Base-by-base conservation (phyloP, 495 filamentous ascomycete genomes). In the Parmelia sp. region DNA sequence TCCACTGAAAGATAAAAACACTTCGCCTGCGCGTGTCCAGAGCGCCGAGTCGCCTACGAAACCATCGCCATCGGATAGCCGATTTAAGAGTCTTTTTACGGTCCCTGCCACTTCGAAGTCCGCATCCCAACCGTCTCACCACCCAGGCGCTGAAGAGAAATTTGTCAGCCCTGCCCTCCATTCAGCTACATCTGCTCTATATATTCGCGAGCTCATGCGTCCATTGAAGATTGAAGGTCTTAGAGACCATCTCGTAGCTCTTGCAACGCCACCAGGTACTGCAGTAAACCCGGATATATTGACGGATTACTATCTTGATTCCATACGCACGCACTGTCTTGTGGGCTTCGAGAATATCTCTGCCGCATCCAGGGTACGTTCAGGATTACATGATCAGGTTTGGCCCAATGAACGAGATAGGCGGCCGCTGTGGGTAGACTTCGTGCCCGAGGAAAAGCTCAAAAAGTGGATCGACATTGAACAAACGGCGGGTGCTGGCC, bases 161-260 rank as follows among this genome's bases (percentile, higher is more conserved):
- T 66, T 78, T 29, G 80, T 88, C 36, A 77, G 79, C 55, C 88
- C 92, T 15, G 84, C 92, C 6, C 74, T 89, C 33, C 94, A 97
- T 76, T 84, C 88, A 15, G 91, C 91, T 3, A 98, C 94, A 9
- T 72, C 87, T 39, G 86, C 90, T 47, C 79, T 98, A 57, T 98
- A 97, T 77, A 95, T 98, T 70, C 87, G 88, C 69, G 85, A 96
- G 68, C 83, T 98, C 55, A 92, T 95, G 86, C 84, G 94, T 49
- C 94, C 94, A 21, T 79, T 98, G 12, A 88, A 88, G 65, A 82
- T 83, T 3, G 70, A 70, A 8, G 71, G 76, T 2, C 80, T 98
- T 9, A 82, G 82, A 62, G 79, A 81, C 0, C 87, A 96, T 69
- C 76, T 98, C 29, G 65, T 83, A 35, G 73, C 78, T 21, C 80